Percentiles rank a stretch among this genome's conserved stretches.
phyloP scores from a whole-genome alignment of 441 rosid genomes.

The Metrosideros polymorpha region DNA sequence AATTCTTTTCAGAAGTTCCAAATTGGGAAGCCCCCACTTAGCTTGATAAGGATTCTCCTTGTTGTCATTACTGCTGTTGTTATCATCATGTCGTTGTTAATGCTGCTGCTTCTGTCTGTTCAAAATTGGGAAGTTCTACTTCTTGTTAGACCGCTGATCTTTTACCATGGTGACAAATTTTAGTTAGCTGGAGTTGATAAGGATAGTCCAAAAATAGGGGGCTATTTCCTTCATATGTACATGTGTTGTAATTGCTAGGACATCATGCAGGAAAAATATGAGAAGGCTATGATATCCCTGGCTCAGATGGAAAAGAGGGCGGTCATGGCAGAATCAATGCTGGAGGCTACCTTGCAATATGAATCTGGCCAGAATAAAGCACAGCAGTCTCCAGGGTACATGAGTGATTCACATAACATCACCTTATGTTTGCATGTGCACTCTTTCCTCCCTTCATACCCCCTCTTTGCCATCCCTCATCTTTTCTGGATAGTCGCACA shows the following conservation, averaged over 20 bases:
- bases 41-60: neutral
- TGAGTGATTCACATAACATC: neutral
- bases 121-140: neutral
- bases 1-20: neutral
- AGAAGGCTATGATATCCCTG: conserved; percentile 36
- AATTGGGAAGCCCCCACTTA: neutral
- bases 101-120: neutral
- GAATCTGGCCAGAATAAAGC: conserved; percentile 51
- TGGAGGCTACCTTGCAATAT: conserved; percentile 61
- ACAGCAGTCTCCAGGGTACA: conserved; percentile 41
- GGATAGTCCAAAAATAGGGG: neutral
- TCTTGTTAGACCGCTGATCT: neutral
- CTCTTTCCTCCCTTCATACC: neutral
- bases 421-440: neutral
- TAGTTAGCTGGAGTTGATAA: neutral
- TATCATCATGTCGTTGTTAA: neutral
- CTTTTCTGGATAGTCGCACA: neutral
- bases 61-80: neutral
- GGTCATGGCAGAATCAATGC: conserved; percentile 55
- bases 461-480: neutral
- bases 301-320: conserved; percentile 55
- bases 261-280: conserved; percentile 51
- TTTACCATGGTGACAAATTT: neutral
- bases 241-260: neutral
- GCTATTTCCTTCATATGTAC: neutral